Conservation (phyloP, 805 yeast species). For the Nakazawaea wickerhamii region DNA sequence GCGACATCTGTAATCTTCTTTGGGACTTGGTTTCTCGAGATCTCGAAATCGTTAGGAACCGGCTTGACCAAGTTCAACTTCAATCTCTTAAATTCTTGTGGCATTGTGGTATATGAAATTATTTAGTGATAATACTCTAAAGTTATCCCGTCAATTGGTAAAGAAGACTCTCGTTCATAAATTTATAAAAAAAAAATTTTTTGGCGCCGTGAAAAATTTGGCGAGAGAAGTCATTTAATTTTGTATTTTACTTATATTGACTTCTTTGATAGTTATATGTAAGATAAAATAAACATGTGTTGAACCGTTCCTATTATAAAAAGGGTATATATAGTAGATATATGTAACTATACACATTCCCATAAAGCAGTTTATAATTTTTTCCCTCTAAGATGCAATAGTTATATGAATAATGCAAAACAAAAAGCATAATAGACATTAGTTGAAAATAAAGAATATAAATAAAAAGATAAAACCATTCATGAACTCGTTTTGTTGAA, state of each 20-base stretch:
- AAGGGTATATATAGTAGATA: too few relatives aligned
- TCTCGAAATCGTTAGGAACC: constrained; percentile 88
- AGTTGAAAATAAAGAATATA: neutral
- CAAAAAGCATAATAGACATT: neutral
- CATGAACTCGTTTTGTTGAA: constrained; percentile 2
- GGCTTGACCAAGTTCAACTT: constrained; percentile 42
- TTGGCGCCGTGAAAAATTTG: neutral
- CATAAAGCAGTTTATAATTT: neutral
- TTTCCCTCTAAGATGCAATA: too few relatives aligned
- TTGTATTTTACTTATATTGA: neutral
- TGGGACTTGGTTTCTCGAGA: constrained; percentile 85
- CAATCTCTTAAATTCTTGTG: constrained; percentile 29
- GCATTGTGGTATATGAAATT: constrained; percentile 7
- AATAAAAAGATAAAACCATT: neutral
- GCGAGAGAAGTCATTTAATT: neutral
- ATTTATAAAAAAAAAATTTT: neutral
- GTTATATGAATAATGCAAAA: constrained; percentile 1
- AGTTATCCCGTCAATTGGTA: too few relatives aligned
- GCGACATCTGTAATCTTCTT: constrained; percentile 76
- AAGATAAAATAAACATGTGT: neutral
- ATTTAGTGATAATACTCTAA: neutral
- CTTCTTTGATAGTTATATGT: too few relatives aligned
- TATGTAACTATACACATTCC: too few relatives aligned
- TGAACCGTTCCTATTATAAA: neutral
- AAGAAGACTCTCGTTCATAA: too few relatives aligned